These are phyloP conservation scores for Rhizophora apiculata DNA, from an alignment of 345 rosid species.

Conservation along the genomic window DNA sequence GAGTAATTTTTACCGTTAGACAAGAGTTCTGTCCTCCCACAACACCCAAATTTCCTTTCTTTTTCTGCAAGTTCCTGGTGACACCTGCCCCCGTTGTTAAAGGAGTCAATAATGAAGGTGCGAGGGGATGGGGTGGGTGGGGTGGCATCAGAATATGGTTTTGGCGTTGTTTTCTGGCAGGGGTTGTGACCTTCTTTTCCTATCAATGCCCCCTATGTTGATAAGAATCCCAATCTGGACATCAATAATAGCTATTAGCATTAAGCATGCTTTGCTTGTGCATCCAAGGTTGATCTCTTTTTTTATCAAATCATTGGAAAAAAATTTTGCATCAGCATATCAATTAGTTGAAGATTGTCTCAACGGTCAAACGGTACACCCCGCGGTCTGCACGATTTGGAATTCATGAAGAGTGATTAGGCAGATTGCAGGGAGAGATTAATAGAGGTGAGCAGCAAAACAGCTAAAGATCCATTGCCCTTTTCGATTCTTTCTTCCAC, in stretches of 20 bases:
- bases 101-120: conserved; percentile 16
- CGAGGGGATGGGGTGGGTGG: conserved; percentile 26
- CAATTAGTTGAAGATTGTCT: background rate
- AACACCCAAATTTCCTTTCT: background rate
- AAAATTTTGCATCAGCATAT: conserved; percentile 7
- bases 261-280: background rate
- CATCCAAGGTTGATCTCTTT: background rate
- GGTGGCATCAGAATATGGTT: conserved; percentile 46
- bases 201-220: conserved; percentile 36
- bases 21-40: too few relatives aligned
- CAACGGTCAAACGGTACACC: too few relatives aligned
- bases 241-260: conserved; percentile 17
- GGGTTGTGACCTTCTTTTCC: conserved; percentile 26
- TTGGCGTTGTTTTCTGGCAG: conserved; percentile 15
- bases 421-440: too few relatives aligned
- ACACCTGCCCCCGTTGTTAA: conserved; percentile 34
- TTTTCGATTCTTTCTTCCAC: too few relatives aligned
- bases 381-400: background rate
- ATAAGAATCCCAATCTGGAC: conserved; percentile 44
- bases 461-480: background rate
- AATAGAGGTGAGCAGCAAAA: too few relatives aligned
- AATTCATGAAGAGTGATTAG: background rate
- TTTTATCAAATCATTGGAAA: background rate
- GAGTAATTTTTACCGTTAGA: too few relatives aligned
- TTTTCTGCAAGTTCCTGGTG: conserved; percentile 29